Evolutionary conservation across 306 rosid species (phyloP), one percentile per base, ranked within the genome.

Genomic region (Ceratonia siliqua): DNA sequence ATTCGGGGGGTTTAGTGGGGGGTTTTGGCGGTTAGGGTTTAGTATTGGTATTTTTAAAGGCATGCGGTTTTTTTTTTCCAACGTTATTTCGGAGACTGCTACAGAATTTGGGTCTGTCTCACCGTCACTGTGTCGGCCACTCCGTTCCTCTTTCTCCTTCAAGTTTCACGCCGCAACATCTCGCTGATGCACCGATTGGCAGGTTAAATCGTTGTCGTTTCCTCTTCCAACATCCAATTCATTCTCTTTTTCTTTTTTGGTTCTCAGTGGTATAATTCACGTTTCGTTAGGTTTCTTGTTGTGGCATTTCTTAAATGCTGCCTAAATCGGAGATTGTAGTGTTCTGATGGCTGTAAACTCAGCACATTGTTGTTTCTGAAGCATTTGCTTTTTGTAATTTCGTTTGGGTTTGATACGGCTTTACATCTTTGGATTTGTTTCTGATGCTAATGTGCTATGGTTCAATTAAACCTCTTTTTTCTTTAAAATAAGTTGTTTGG

Each of bases 1-100:
- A 69, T 82, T 71, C 53, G 15, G 25, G 54, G 56, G 55, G 76
- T 83, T 64, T n/a, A n/a, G n/a, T 70, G 79, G 75, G 45, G 75
- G 73, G 58, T 82, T 85, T 86, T 81, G 79, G 86, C 88, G 79
- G 88, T 86, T 81, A 86, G 88, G 86, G 88, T 86, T 83, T 78
- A 49, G 63, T 24, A 62, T 25, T 30, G 38, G 30, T 50, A 65
- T 65, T 61, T 71, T 8, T 68, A 45, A 27, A 4, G 62, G 41
- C 35, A 55, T 6, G 36, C 48, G 24, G 35, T 73, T 55, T 21
- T 6, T 52, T 11, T 22, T 42, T 8, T 48, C 9, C 58, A 17
- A 54, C 79, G 74, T 79, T 68, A 43, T 72, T 71, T 32, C 49
- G 49, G 39, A 61, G 39, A 61, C 61, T 21, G 55, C 73, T 41